A percentile compares a stretch with the other conserved stretches of the same genome.
Conservation (phyloP, 371 early-diverging fungal species). For the Mucor irregularis region DNA sequence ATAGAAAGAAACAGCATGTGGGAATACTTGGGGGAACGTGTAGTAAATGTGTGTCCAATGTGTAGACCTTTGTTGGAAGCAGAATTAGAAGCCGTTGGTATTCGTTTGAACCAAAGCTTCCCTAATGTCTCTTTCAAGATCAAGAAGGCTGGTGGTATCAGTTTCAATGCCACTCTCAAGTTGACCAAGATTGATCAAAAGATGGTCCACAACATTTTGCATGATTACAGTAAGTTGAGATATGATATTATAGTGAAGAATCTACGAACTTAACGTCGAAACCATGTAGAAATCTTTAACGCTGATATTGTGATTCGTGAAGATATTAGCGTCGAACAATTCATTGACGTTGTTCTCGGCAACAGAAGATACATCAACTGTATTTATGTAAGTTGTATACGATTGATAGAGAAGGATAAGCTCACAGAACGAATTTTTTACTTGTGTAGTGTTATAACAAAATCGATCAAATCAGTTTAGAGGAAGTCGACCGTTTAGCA, state of each 20-base stretch:
- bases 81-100: slow-evolving; percentile 99
- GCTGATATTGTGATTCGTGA: slow-evolving; percentile 98
- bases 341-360: slow-evolving; percentile 98
- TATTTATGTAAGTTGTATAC: slow-evolving; percentile 91
- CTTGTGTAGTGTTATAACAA: slow-evolving; percentile 88
- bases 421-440: background rate
- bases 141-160: slow-evolving; percentile 98
- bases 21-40: background rate
- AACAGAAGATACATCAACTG: slow-evolving; percentile 97
- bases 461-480: slow-evolving; percentile 96
- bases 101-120: slow-evolving; percentile 89
- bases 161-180: slow-evolving; percentile 90
- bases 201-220: slow-evolving; percentile 92
- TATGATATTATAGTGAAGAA: background rate
- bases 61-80: slow-evolving; percentile 86
- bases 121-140: slow-evolving; percentile 98
- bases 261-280: background rate
- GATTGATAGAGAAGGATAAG: too few species aligned
- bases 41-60: background rate
- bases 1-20: background rate
- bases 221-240: slow-evolving; percentile 82
- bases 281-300: slow-evolving; percentile 82
- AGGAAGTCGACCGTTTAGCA: slow-evolving; percentile 94
- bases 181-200: slow-evolving; percentile 89
- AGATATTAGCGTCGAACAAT: slow-evolving; percentile 97